These are phyloP conservation scores for Rhynchospora pubera DNA, from an alignment of 176 grass and related monocot species.

Conservation along the genomic window DNA sequence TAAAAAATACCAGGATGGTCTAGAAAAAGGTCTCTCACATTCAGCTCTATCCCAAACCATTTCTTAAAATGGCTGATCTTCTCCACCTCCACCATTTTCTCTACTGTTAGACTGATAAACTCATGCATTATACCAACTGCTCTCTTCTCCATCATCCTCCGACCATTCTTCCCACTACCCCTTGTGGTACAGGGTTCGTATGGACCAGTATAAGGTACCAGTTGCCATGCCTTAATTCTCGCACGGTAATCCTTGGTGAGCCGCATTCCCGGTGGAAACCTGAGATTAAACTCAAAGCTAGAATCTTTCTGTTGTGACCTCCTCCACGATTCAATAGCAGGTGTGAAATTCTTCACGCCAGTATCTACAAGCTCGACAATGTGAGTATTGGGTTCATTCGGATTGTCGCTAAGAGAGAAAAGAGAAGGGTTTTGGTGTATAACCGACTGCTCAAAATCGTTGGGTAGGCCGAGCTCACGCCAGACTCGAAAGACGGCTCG, in stretches of 20 bases:
- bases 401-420: conserved; percentile 44
- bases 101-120: conserved; percentile 73
- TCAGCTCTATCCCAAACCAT: conserved; percentile 75
- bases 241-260: conserved; percentile 54
- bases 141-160: conserved; percentile 77
- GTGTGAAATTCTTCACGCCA: conserved; percentile 13
- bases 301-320: conserved; percentile 21
- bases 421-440: conserved; percentile 35
- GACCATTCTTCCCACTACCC: conserved; percentile 19
- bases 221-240: conserved; percentile 51
- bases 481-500: conserved; percentile 71
- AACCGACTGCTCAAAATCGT: conserved; percentile 63
- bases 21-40: conserved; percentile 78
- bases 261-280: conserved; percentile 65
- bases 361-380: conserved; percentile 44
- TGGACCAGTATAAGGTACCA: conserved; percentile 37
- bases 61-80: conserved; percentile 86
- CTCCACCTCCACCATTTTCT: conserved; percentile 95
- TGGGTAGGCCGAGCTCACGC: conserved; percentile 71
- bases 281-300: conserved; percentile 44
- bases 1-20: conserved; percentile 95
- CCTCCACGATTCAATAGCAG: conserved; percentile 28
- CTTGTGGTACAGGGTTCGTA: conserved; percentile 27
- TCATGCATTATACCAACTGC: conserved; percentile 77
- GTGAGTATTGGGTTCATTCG: conserved; percentile 47